These are phyloP conservation scores for Fusarium annulatum DNA, from an alignment of 2,329 filamentous ascomycete genomes.

Conservation along the genomic window DNA sequence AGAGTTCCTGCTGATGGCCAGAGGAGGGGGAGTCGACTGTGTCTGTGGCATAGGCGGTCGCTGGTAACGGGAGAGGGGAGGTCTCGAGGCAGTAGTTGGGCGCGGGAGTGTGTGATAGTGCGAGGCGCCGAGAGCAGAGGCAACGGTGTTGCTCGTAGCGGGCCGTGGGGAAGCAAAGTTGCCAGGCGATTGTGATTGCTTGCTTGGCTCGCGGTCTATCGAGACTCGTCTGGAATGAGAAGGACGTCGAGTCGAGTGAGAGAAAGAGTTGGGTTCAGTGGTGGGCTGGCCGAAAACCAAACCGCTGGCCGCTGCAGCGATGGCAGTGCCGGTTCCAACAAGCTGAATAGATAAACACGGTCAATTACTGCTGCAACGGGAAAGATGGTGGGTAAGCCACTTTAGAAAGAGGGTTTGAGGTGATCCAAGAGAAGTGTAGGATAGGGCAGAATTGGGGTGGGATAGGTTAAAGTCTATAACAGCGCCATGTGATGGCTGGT, in stretches of 20 bases:
- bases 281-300: constrained; percentile 68
- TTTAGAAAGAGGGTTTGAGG: constrained; percentile 35
- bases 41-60: constrained; percentile 54
- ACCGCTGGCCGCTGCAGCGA: constrained; percentile 69
- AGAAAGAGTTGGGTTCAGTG: constrained; percentile 53
- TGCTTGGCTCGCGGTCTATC: constrained; percentile 51
- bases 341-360: constrained; percentile 56
- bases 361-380: constrained; percentile 38
- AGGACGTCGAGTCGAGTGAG: constrained; percentile 43
- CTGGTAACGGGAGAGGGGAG: constrained; percentile 53
- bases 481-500: constrained; percentile 33
- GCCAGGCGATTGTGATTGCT: constrained; percentile 40
- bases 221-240: constrained; percentile 47
- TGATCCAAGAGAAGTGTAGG: constrained; percentile 25
- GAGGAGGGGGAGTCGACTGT: constrained; percentile 56
- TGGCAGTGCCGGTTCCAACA: constrained; percentile 70
- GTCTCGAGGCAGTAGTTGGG: constrained; percentile 49
- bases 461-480: constrained; percentile 42
- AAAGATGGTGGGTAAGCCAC: constrained; percentile 34
- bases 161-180: constrained; percentile 54
- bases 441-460: constrained; percentile 30
- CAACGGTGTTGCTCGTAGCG: constrained; percentile 55
- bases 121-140: constrained; percentile 47
- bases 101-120: constrained; percentile 46
- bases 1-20: constrained; percentile 54